Percentiles rank a stretch among this genome's conserved stretches.
phyloP scores from a whole-genome alignment of 176 grass and related monocot species.

The Hordeum marinum region DNA sequence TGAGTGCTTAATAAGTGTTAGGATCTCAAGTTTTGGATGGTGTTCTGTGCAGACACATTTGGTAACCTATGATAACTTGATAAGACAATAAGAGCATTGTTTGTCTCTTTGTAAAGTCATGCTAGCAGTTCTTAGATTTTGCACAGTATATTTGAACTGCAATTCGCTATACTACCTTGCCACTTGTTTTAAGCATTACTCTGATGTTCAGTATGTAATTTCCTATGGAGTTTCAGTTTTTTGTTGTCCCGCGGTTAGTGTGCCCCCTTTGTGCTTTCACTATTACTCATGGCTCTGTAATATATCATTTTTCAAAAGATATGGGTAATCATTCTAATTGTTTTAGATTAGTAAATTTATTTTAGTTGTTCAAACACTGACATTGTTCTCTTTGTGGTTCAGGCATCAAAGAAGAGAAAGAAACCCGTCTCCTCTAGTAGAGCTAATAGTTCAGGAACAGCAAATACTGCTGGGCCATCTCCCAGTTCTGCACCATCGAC shows the following conservation, averaged over 20 bases:
- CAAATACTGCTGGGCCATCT: conserved; percentile 95
- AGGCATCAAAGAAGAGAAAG: conserved; percentile 70
- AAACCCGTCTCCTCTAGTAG: conserved; percentile 68
- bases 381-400: conserved; percentile 25
- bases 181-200: conserved; percentile 2
- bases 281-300: not conserved
- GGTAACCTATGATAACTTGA: not conserved
- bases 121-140: not conserved
- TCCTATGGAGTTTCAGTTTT: not conserved
- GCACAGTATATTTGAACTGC: not conserved
- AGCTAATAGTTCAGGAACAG: conserved; percentile 88
- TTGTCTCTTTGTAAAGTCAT: not conserved
- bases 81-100: not conserved
- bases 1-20: not conserved
- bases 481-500: conserved; percentile 95
- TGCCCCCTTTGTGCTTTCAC: conserved; percentile 24
- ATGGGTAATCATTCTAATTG: not conserved
- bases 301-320: not conserved
- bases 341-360: conserved; percentile 10
- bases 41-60: not conserved
- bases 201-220: not conserved
- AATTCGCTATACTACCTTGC: not conserved
- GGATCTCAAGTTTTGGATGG: not conserved
- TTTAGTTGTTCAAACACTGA: not conserved
- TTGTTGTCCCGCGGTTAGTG: not conserved